phyloP scores from a whole-genome alignment of 176 grass and related monocot genomes.

The Musa schizocarpa region DNA sequence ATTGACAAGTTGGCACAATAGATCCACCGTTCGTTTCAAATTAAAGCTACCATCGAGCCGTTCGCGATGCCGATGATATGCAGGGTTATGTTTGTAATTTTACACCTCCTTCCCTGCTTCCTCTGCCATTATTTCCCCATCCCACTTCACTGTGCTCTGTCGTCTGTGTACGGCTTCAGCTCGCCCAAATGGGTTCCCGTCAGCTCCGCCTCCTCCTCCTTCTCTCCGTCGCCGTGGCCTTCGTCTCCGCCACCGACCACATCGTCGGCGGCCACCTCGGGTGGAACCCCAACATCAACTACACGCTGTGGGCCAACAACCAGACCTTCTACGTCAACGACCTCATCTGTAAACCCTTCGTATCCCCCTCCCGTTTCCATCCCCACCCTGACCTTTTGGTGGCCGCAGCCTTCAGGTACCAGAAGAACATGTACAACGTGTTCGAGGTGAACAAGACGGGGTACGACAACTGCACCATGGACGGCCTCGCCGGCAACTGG shows the following conservation, averaged over 20 bases:
- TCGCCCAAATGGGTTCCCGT: not conserved
- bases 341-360: conserved; percentile 56
- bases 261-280: conserved; percentile 71
- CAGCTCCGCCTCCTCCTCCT: not conserved
- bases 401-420: conserved; percentile 64
- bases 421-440: conserved; percentile 74
- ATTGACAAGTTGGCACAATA: too few relatives aligned
- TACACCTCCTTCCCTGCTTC: not conserved
- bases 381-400: not conserved
- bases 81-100: not conserved
- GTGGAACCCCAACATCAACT: conserved; percentile 98
- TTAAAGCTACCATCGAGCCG: too few relatives aligned
- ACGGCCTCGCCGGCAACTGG: conserved; percentile 67
- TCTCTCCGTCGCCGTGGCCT: conserved; percentile 3
- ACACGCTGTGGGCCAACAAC: conserved; percentile 67
- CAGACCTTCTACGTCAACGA: conserved; percentile 72
- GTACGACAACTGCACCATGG: conserved; percentile 87
- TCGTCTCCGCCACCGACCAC: conserved; percentile 56
- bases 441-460: conserved; percentile 83
- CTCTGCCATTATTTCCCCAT: not conserved
- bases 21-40: too few relatives aligned
- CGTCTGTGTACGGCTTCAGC: too few relatives aligned
- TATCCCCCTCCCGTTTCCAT: not conserved
- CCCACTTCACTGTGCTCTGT: not conserved
- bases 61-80: too few relatives aligned